Base-by-base conservation (phyloP, 148 eudicot genomes). In the Silene latifolia region DNA sequence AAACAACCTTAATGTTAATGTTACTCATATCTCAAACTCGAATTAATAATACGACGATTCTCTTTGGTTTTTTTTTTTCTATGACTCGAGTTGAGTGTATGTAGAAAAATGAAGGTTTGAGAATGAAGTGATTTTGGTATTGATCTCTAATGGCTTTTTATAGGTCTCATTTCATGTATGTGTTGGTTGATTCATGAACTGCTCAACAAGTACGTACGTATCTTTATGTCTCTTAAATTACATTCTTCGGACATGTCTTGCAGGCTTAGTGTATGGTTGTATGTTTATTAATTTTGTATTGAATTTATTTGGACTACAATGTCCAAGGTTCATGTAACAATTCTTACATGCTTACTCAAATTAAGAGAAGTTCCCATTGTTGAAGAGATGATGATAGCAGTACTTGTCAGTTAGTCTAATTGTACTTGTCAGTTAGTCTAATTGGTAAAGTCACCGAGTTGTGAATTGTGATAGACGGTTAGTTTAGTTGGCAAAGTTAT, bases 11-110 rank as follows among this genome's bases (percentile, higher is more conserved):
- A 65, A 27, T 27, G n/a, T n/a, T n/a, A 27, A 73, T 63, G 57
- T 73, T 75, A 76, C 65, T 85, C 89, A 88, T 88, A 70, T 79
- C 51, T 39, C 9, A 39, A 39, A 44, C 66, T 61, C 71, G 5
- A 7, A n/a, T 63, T 39, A 6, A 11, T 0, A 2, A 14, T 1
- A 15, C 8, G n/a, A 63, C 18, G 32, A 47, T 35, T 51, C 42
- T 53, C n/a, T n/a, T n/a, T n/a, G n/a, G n/a, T 23, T 29, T 6
- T 51, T 75, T 48, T 15, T 46, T 39, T 59, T 67, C 24, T 19
- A 3, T 12, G 44, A n/a, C 9, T 63, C 19, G 25, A 59, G 57
- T 70, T 27, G 19, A 67, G 70, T 54, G 64, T 2, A 66, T 35
- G 17, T 2, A 51, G 12, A 9, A 12, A 48, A 48, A 12, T 11